Evolutionary conservation across 768 basidiomycete genomes (phyloP).

Genomic region (Pisolithus microcarpus): DNA sequence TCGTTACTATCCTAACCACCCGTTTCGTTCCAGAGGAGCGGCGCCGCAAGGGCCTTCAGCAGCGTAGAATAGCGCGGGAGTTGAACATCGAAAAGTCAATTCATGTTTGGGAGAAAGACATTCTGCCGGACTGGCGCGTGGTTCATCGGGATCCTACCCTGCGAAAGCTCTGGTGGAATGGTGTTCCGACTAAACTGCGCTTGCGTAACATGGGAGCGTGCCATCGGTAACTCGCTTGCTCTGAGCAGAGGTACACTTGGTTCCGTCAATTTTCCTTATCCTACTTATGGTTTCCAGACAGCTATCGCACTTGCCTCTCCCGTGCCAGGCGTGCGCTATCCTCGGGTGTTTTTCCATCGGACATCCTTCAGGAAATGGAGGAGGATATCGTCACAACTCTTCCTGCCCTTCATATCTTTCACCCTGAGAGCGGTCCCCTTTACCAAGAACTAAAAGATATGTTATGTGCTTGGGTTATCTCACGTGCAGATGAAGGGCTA

Average conservation of each 20-base stretch:
- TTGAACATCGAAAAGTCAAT: slow-evolving; percentile 63
- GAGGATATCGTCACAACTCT: slow-evolving; percentile 69
- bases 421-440: slow-evolving; percentile 67
- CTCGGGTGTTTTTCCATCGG: slow-evolving; percentile 58
- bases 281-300: slow-evolving; percentile 33
- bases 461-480: slow-evolving; percentile 82
- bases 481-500: slow-evolving; percentile 75
- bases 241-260: slow-evolving; percentile 62
- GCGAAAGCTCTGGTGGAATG: slow-evolving; percentile 79
- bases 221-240: slow-evolving; percentile 78
- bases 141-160: slow-evolving; percentile 60
- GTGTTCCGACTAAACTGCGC: slow-evolving; percentile 77
- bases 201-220: slow-evolving; percentile 77
- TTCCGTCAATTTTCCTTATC: slow-evolving; percentile 2
- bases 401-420: slow-evolving; percentile 75
- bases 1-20: slow-evolving; percentile 3
- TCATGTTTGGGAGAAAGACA: slow-evolving; percentile 67
- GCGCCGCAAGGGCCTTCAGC: slow-evolving; percentile 53
- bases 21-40: slow-evolving; percentile 51
- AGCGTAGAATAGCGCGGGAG: slow-evolving; percentile 58
- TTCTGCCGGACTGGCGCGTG: slow-evolving; percentile 77
- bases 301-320: slow-evolving; percentile 61
- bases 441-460: slow-evolving; percentile 79
- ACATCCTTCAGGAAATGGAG: slow-evolving; percentile 59
- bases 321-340: slow-evolving; percentile 67